phyloP scores from a whole-genome alignment of 768 basidiomycete genomes.

The Hygrocybe punicea region DNA sequence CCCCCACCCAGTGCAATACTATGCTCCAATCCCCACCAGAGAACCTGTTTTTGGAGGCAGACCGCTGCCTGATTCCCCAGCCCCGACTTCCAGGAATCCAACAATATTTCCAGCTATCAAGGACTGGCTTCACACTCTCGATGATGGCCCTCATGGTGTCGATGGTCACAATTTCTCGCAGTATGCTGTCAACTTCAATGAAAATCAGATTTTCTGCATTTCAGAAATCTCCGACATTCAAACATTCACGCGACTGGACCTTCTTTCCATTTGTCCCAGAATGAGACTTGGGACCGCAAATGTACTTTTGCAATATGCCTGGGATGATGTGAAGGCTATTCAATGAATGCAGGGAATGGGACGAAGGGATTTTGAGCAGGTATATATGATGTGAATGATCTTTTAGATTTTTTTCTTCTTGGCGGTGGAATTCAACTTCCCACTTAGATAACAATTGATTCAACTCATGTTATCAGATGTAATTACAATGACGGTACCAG shows the following conservation, averaged over 20 bases:
- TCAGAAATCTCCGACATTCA: background rate
- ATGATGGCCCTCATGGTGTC: background rate
- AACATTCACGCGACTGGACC: background rate
- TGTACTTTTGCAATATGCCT: background rate
- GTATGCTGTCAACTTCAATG: background rate
- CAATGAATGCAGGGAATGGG: background rate
- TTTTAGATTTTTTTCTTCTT: too few relatives aligned
- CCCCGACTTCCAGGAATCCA: background rate
- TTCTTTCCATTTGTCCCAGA: background rate
- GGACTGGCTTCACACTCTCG: background rate
- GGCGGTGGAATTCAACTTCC: too few relatives aligned
- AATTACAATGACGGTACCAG: slow-evolving; percentile 24
- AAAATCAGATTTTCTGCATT: background rate
- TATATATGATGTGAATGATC: too few relatives aligned
- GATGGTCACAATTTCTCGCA: slow-evolving; percentile 1
- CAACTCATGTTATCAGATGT: slow-evolving; percentile 2
- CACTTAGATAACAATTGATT: too few relatives aligned
- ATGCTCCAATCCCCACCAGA: too few relatives aligned
- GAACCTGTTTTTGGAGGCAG: background rate
- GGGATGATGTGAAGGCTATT: slow-evolving; percentile 1
- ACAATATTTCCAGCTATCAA: background rate
- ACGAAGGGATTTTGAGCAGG: too few relatives aligned
- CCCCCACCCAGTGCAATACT: too few relatives aligned
- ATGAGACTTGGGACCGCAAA: background rate
- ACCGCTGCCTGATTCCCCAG: background rate